Evolutionary conservation across 352 stramenopile species (phyloP).

Genomic region (Globisporangium perplexum): DNA sequence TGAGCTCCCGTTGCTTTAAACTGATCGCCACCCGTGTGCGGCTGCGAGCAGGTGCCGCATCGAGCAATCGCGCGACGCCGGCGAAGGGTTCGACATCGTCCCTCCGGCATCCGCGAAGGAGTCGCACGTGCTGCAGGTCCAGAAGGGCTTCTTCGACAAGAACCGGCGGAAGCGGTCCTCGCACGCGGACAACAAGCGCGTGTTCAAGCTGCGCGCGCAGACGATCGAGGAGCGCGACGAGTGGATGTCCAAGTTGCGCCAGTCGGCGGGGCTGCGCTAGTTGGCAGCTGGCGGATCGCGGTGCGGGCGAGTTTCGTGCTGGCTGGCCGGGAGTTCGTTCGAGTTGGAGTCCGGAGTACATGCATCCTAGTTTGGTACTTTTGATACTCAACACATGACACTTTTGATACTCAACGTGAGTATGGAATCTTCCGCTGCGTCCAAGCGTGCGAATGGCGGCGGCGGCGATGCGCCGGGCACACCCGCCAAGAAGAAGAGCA

Average conservation of each 20-base stretch:
- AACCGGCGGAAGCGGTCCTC: conserved; percentile 75
- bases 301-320: too few species aligned
- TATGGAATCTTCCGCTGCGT: conserved; percentile 2
- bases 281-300: too few species aligned
- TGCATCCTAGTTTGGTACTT: too few species aligned
- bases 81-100: conserved; percentile 82
- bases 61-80: conserved; percentile 64
- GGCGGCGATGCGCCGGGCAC: not conserved
- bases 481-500: conserved; percentile 11
- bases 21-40: too few species aligned
- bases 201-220: conserved; percentile 81
- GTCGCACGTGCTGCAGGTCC: conserved; percentile 66
- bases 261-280: conserved; percentile 38
- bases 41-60: conserved; percentile 42
- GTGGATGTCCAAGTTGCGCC: conserved; percentile 75
- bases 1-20: too few species aligned
- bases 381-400: too few species aligned
- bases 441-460: conserved; percentile 1
- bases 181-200: conserved; percentile 56
- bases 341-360: too few species aligned
- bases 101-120: conserved; percentile 41
- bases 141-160: conserved; percentile 75
- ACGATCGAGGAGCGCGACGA: conserved; percentile 78
- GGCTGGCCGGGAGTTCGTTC: too few species aligned
- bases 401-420: too few species aligned